phyloP scores from a whole-genome alignment of 441 rosid species.

The Viola pubescens region DNA sequence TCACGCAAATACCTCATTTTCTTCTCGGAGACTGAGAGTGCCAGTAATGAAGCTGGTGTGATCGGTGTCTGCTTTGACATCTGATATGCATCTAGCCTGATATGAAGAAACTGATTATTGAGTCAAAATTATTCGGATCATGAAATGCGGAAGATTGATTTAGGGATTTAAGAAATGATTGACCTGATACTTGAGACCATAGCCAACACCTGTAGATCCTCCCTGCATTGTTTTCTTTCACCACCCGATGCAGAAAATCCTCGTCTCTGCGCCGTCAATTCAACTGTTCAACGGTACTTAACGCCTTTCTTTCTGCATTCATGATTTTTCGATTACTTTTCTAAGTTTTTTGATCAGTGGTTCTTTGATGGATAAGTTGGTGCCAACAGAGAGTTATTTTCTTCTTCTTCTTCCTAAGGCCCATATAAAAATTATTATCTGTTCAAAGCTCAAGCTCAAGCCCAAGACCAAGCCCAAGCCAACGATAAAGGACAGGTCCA shows the following conservation, averaged over 20 bases:
- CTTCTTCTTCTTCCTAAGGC: too few relatives aligned
- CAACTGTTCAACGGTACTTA: background rate
- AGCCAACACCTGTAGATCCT: constrained; percentile 77
- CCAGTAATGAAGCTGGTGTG: constrained; percentile 90
- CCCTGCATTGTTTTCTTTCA: constrained; percentile 49
- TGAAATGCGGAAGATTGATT: background rate
- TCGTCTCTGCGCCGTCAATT: background rate
- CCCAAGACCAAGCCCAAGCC: too few relatives aligned
- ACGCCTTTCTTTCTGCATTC: background rate
- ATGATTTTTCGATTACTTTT: background rate
- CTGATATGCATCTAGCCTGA: constrained; percentile 87
- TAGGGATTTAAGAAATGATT: constrained; percentile 1
- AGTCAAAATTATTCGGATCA: background rate
- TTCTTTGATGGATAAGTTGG: too few relatives aligned
- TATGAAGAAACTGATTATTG: background rate
- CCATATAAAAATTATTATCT: too few relatives aligned
- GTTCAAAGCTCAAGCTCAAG: too few relatives aligned
- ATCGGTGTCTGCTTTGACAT: constrained; percentile 82
- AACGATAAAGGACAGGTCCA: too few relatives aligned
- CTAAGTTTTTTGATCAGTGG: background rate
- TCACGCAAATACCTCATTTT: constrained; percentile 52
- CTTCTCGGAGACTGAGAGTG: constrained; percentile 78
- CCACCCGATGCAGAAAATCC: too few relatives aligned
- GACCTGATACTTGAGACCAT: constrained; percentile 91
- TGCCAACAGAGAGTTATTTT: too few relatives aligned